phyloP scores from a whole-genome alignment of 345 rosid genomes.

The Abelmoschus esculentus region DNA sequence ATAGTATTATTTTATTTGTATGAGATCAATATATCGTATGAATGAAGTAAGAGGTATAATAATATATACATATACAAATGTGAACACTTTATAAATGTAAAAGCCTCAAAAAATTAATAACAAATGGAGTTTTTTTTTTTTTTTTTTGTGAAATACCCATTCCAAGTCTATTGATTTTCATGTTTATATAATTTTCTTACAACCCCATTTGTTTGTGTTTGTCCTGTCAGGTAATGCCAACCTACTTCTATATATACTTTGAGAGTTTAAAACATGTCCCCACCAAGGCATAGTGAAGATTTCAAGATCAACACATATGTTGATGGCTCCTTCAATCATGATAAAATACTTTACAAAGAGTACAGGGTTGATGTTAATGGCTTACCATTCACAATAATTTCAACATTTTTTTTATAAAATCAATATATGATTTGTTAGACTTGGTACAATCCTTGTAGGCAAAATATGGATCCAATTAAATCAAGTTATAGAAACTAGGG shows the following conservation, averaged over 20 bases:
- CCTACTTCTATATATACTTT: neutral
- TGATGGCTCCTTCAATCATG: neutral
- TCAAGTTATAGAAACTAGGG: neutral
- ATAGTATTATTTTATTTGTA: neutral
- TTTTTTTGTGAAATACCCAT: neutral
- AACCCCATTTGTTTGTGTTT: neutral
- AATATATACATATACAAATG: neutral
- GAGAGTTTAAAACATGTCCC: neutral
- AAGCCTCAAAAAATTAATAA: neutral
- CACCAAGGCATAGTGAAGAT: neutral
- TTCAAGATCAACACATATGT: neutral
- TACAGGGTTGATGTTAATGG: conserved; percentile 10
- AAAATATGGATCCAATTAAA: neutral
- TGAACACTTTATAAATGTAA: neutral
- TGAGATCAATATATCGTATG: conserved; percentile 23
- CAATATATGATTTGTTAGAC: neutral
- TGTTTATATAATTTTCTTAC: neutral
- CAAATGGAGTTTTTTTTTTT: neutral
- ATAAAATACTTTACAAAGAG: neutral
- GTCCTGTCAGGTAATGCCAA: neutral
- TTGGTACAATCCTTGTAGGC: neutral
- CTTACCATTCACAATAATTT: conserved; percentile 6
- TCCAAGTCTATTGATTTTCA: neutral
- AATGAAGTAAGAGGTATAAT: conserved; percentile 17
- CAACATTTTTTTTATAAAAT: neutral